Evolutionary conservation across 2,329 filamentous ascomycete species (phyloP), one percentile per base, ranked within the genome.

Genomic region (Penicillium brasilianum): DNA sequence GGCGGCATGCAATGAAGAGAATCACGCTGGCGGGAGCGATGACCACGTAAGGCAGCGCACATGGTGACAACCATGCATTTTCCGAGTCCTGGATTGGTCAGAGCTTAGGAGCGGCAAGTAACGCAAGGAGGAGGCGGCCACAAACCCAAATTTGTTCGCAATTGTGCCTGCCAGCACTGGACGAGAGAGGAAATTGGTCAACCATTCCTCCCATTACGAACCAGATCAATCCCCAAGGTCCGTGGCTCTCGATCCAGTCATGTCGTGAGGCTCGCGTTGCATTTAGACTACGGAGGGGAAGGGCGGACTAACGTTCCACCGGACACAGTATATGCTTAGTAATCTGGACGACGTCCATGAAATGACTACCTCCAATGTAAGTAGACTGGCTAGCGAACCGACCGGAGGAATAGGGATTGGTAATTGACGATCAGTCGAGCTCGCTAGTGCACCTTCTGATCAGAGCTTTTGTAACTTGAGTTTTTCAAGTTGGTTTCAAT

Each of bases 1-100:
- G 71, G 28, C 66, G 66, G 34, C 72, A 46, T 22, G 68, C 65
- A 53, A 78, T 62, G 11, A 72, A 16, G 10, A 70, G 46, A 22
- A 73, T 59, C 8, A 75, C 46, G 28, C 68, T 60, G 0, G 67
- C 68, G 2, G 76, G 76, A 6, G 74, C 58, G 10, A 66, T 63
- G n/a, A 71, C 69, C 34, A 77, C 50, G 56, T 76, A 78, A 7
- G 67, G 70, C 62, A 77, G 62, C 50, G 70, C 74, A 66, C 77
- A 78, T 49, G 63, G 65, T 22, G 74, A 74, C 20, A 77, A 56
- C 60, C 69, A 71, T 28, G 77, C 77, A 64, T 73, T 73, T 36
- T 69, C 65, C 39, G 76, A 73, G 65, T 79, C 75, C 77, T 79
- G 59, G 41, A 56, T 60, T 54, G 39, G 65, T 69, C 53, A 67